Evolutionary conservation across 2,329 filamentous ascomycete genomes (phyloP), one percentile per base, ranked within the genome.

Genomic region (Sphaerulina musiva): DNA sequence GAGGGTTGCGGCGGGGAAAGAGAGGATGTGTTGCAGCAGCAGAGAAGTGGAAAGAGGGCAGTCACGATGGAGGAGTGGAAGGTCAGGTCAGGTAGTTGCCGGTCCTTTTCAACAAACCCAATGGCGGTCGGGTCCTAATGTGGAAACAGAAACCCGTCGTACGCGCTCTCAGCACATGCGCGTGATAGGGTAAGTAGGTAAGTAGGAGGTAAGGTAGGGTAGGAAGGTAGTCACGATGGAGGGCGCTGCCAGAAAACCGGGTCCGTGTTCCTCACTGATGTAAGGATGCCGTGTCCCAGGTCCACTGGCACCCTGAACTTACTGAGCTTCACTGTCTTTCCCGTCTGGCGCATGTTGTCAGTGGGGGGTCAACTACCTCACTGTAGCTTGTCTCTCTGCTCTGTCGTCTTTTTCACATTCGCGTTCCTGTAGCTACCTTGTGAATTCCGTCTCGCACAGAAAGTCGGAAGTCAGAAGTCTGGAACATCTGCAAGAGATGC

Each of bases 161-260:
- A 60, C 45, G 49, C 53, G 50, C 42, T 43, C 46, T 23, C 14
- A 46, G 44, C 32, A 38, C 34, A 55, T 20, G 56, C 58, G 58
- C 58, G 58, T 58, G 58, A 56, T 53, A 31, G 29, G 43, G 39
- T 26, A 26, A 3, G 6, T 26, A 6, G 3, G 26, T 26, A n/a
- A n/a, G n/a, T n/a, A n/a, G n/a, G n/a, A n/a, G n/a, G n/a, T n/a
- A n/a, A n/a, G n/a, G n/a, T n/a, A n/a, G n/a, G n/a, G n/a, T n/a
- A n/a, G n/a, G n/a, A n/a, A n/a, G n/a, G n/a, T n/a, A n/a, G n/a
- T n/a, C n/a, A 51, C 17, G 48, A 45, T 38, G 41, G 41, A 46
- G 47, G 48, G 55, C 36, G 46, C 14, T 58, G 58, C 53, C 45
- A 60, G 51, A 56, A 60, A 49, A 46, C 55, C 51, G 58, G 58